Percentiles rank a stretch among this genome's conserved stretches.
Conservation (phyloP, 495 filamentous ascomycete species). For the Ascodesmis nigricans region DNA sequence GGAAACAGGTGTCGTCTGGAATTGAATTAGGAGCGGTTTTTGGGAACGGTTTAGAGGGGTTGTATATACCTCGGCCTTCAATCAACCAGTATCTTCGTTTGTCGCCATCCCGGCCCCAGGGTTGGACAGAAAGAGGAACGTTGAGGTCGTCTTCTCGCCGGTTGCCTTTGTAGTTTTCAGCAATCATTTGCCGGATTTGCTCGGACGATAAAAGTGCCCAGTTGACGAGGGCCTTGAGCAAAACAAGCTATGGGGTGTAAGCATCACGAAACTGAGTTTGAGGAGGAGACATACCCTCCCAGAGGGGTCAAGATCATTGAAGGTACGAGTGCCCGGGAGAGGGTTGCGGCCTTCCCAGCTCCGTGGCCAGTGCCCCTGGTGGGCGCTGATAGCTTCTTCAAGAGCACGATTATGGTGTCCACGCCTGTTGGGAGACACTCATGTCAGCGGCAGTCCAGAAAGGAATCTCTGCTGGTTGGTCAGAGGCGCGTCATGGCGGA, state of each 20-base stretch:
- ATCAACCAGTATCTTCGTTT: slow-evolving; percentile 85
- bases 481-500: background rate
- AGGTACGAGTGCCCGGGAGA: slow-evolving; percentile 51
- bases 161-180: slow-evolving; percentile 70
- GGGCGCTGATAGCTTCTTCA: slow-evolving; percentile 73
- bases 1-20: slow-evolving; percentile 76
- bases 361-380: slow-evolving; percentile 73
- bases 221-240: slow-evolving; percentile 60
- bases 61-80: slow-evolving; percentile 35
- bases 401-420: slow-evolving; percentile 81
- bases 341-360: slow-evolving; percentile 75
- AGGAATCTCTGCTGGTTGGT: too few relatives aligned
- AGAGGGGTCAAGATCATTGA: slow-evolving; percentile 53
- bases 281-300: slow-evolving; percentile 47
- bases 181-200: slow-evolving; percentile 52
- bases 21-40: background rate
- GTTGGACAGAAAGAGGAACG: slow-evolving; percentile 77
- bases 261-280: slow-evolving; percentile 14
- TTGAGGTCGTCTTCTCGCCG: slow-evolving; percentile 84
- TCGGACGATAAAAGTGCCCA: slow-evolving; percentile 90
- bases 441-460: background rate
- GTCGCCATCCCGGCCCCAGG: slow-evolving; percentile 79
- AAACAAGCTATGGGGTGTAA: slow-evolving; percentile 35
- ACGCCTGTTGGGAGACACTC: slow-evolving; percentile 16
- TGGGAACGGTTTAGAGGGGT: background rate